A percentile compares a stretch with the other conserved stretches of the same genome.
Conservation (phyloP, 176 grass and related monocot species). For the Puya raimondii region DNA sequence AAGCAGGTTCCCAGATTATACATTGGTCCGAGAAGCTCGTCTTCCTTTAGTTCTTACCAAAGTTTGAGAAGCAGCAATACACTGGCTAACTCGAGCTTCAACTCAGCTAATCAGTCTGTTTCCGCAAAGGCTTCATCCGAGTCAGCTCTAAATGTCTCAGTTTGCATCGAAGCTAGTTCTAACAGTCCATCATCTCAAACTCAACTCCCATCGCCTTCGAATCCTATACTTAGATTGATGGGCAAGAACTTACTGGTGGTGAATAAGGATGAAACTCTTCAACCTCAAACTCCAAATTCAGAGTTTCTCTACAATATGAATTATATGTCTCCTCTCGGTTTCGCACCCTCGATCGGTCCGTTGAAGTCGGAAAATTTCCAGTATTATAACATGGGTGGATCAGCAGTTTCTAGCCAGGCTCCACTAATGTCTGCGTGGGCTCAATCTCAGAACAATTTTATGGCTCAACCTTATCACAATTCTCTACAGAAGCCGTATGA, state of each 20-base stretch:
- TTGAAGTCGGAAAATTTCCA: neutral
- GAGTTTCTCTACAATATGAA: constrained; percentile 33
- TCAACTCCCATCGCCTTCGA: constrained; percentile 52
- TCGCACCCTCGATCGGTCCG: constrained; percentile 21
- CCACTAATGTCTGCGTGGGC: constrained; percentile 21
- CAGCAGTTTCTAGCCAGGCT: constrained; percentile 33
- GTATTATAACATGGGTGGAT: constrained; percentile 34
- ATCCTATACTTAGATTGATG: constrained; percentile 81
- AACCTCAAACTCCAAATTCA: constrained; percentile 41
- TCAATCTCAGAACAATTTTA: constrained; percentile 29
- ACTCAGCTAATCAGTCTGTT: constrained; percentile 34
- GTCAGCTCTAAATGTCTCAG: constrained; percentile 26
- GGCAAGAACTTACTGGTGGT: constrained; percentile 89
- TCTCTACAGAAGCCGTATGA: constrained; percentile 33
- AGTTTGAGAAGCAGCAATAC: constrained; percentile 24
- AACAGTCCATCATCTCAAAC: constrained; percentile 34
- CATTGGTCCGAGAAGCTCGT: constrained; percentile 54
- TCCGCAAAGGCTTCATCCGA: constrained; percentile 23
- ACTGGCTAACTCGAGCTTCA: constrained; percentile 30
- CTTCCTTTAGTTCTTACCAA: constrained; percentile 68
- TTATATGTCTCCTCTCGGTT: constrained; percentile 39
- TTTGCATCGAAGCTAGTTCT: constrained; percentile 26
- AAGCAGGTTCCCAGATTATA: constrained; percentile 56
- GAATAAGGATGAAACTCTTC: constrained; percentile 66
- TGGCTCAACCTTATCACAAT: constrained; percentile 27